Percentiles rank a stretch among this genome's conserved stretches.
Conservation (phyloP, 148 eudicot species). For the Euryodendron excelsum region DNA sequence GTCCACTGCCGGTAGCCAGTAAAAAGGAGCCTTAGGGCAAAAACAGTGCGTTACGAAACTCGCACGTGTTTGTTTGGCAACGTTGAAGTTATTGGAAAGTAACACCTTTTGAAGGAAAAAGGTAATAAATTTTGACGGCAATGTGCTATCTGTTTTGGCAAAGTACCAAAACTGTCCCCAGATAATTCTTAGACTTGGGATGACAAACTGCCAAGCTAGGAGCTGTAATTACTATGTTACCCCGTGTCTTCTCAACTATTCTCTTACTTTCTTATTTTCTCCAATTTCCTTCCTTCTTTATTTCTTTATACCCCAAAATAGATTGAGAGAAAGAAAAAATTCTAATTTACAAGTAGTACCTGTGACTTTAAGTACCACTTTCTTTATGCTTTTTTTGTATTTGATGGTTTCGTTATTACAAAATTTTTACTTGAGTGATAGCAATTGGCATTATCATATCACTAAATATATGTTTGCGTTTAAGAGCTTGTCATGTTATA, state of each 20-base stretch:
- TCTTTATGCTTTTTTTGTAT: too few species aligned
- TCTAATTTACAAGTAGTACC: too few species aligned
- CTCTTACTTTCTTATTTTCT: background rate
- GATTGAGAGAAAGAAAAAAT: too few species aligned
- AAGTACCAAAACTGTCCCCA: conserved; percentile 1
- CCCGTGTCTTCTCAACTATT: background rate
- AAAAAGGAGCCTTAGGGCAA: background rate
- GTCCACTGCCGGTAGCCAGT: background rate
- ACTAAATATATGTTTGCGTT: too few species aligned
- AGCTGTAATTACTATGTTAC: background rate
- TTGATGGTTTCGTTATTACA: too few species aligned
- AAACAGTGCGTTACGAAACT: background rate
- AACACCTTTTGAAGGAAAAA: background rate
- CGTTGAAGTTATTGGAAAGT: background rate
- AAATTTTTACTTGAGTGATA: too few species aligned
- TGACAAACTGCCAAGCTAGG: background rate
- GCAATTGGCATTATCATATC: too few species aligned
- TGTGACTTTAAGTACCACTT: too few species aligned
- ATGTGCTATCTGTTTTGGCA: background rate
- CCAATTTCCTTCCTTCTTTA: background rate
- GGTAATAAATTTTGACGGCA: too few species aligned
- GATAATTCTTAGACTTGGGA: background rate
- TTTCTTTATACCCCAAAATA: background rate
- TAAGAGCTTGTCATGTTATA: too few species aligned
- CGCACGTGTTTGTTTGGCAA: background rate